phyloP scores from a whole-genome alignment of 108 stramenopile genomes.

The Fistulifera solaris region DNA sequence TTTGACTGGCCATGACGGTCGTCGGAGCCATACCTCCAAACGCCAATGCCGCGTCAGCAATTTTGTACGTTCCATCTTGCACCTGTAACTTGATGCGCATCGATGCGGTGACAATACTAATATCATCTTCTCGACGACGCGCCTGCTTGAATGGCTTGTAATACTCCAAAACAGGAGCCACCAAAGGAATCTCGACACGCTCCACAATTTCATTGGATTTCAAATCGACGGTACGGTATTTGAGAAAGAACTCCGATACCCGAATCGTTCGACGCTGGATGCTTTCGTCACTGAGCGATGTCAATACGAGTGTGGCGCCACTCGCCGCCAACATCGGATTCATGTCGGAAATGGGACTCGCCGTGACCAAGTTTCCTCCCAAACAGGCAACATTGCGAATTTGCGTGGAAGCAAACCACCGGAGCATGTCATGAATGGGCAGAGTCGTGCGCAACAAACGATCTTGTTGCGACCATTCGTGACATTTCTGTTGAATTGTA shows the following conservation, averaged over 20 bases:
- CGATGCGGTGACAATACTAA: slow-evolving; percentile 88
- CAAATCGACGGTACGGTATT: slow-evolving; percentile 81
- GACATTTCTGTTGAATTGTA: slow-evolving; percentile 50
- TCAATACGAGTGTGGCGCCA: slow-evolving; percentile 54
- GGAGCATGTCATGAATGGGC: slow-evolving; percentile 87
- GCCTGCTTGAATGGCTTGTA: slow-evolving; percentile 91
- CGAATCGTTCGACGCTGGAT: slow-evolving; percentile 45
- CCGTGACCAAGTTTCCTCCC: slow-evolving; percentile 91
- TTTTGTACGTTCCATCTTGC: slow-evolving; percentile 24
- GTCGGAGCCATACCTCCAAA: slow-evolving; percentile 94
- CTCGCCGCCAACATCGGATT: slow-evolving; percentile 81
- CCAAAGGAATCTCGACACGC: slow-evolving; percentile 62
- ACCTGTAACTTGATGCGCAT: slow-evolving; percentile 70
- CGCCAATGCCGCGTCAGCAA: slow-evolving; percentile 63
- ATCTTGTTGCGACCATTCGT: slow-evolving; percentile 13
- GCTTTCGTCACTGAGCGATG: slow-evolving; percentile 34
- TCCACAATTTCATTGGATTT: slow-evolving; percentile 73
- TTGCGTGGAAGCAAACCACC: slow-evolving; percentile 96
- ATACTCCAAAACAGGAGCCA: slow-evolving; percentile 67
- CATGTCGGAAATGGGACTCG: slow-evolving; percentile 94
- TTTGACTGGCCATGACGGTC: slow-evolving; percentile 65
- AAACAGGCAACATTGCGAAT: slow-evolving; percentile 92
- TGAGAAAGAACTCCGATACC: slow-evolving; percentile 81
- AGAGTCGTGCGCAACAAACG: slow-evolving; percentile 29
- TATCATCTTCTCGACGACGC: slow-evolving; percentile 90